Evolutionary conservation across 495 filamentous ascomycete genomes (phyloP), one percentile per base, ranked within the genome.

Genomic region (Penicillium simplicissimum): DNA sequence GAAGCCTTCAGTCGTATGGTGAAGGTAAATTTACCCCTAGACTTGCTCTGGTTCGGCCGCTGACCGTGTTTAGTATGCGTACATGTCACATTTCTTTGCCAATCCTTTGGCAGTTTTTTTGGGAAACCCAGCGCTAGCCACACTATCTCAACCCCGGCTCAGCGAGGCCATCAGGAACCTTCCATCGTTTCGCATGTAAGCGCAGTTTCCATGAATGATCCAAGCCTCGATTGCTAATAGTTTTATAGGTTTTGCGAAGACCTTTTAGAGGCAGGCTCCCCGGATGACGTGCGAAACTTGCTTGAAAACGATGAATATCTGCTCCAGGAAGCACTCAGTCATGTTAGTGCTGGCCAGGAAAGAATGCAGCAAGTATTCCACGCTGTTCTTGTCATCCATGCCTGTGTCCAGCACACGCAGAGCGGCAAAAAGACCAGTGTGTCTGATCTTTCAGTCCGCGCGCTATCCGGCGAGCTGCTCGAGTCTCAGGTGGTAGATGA

Each of bases 71-170:
- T 62, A 96, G 89, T 97, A 97, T 75, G 85, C 88, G 14, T 94
- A 95, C 65, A 97, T 98, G 94, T 92, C 89, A 33, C 92, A 96
- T 72, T 97, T 96, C 71, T 98, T 94, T 69, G 90, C 90, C 42
- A 97, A 98, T 71, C 85, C 91, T 0, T 76, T 96, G n/a, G 89
- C 90, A 45, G 75, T 92, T 17, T 77, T 96, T 37, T 78, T 83
- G 8, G 67, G 67, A 51, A 63, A 80, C 2, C 59, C 82, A 0
- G 52, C 86, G 23, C 49, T 56, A 23, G 52, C 55, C 7, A 47
- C 51, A 5, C 38, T 65, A 45, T 61, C 65, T 9, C 76, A 85
- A 52, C 65, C 74, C 8, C 81, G 88, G 34, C 87, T 95, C 60
- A 79, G 88, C 47, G 87, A 96, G 67, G 89, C 90, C 19, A 76